Percentiles rank a stretch among this genome's conserved stretches.
These are phyloP conservation scores for Exophiala aquamarina DNA, from an alignment of 2,329 filamentous ascomycete genomes.

Conservation along the genomic window DNA sequence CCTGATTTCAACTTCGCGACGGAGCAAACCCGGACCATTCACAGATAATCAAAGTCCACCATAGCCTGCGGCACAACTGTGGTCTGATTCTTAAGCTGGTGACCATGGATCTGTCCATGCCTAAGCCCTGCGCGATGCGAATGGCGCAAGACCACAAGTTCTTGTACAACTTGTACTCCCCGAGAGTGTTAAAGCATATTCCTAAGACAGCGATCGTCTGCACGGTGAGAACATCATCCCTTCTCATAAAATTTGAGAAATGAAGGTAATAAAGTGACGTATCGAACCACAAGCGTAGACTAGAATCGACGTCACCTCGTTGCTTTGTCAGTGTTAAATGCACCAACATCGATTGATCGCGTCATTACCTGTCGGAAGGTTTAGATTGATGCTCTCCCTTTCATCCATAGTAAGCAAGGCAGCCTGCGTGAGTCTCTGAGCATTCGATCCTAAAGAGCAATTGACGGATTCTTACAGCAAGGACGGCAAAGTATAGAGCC, in stretches of 20 bases:
- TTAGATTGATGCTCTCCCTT: not conserved
- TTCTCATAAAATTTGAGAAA: not conserved
- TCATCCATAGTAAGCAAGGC: not conserved
- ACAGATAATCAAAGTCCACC: constrained; percentile 2
- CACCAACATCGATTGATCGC: too few relatives aligned
- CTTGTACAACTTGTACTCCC: constrained; percentile 1
- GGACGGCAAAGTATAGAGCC: constrained; percentile 1
- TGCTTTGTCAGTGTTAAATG: not conserved
- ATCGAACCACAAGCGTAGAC: not conserved
- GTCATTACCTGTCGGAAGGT: not conserved
- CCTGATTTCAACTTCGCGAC: not conserved
- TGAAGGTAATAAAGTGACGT: not conserved
- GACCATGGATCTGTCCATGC: too few relatives aligned
- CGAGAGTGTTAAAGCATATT: constrained; percentile 1
- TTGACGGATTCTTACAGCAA: not conserved
- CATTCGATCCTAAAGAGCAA: too few relatives aligned
- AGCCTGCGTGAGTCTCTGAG: too few relatives aligned
- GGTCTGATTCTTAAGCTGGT: not conserved
- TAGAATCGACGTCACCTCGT: not conserved
- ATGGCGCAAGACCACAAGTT: not conserved
- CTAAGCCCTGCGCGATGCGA: not conserved
- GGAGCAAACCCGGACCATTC: not conserved
- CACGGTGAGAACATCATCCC: not conserved
- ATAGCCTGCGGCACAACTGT: constrained; percentile 1
- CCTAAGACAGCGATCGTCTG: constrained; percentile 4